Base-by-base conservation (phyloP, 1,284 basidiomycete species). In the Trichosporon asahii region DNA sequence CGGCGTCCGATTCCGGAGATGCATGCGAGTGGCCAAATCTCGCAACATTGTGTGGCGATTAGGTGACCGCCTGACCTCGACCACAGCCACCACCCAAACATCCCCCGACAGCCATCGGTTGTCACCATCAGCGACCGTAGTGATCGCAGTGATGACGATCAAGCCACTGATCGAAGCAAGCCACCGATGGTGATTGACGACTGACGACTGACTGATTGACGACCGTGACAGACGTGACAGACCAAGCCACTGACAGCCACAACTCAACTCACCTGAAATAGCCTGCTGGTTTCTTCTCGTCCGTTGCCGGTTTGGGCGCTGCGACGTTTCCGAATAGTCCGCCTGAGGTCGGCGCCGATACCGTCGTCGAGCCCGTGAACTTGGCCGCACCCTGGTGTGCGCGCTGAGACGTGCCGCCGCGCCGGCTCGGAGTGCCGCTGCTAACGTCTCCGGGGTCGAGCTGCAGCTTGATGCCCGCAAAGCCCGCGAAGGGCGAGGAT, bases 261-360 rank as follows among this genome's bases (percentile, higher is more conserved):
- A 37, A 53, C 14, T 6, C 14, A 37, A 70, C 77, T 74, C 68
- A 78, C 77, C 76, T 76, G 57, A 79, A 76, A 61, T 77, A 79
- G 15, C 76, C 77, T 33, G 61, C 33, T 3, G 73, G 68, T 46
- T 49, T 66, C 63, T 68, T 64, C 4, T 66, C 40, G 12, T 66
- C 66, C 5, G 65, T 71, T 15, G 61, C 65, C 15, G 31, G 49
- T 57, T 57, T 33, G 3, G 37, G 65, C 40, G 64, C 65, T 18
- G 70, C 69, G 25, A 71, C 68, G 57, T 65, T 44, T 53, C 67
- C 74, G 68, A 72, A 73, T 53, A 74, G 44, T 5, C 60, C 60
- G 8, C 70, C 66, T 15, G 63, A 6, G 12, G 29, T 21, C 31
- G 49, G 29, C 14, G 65, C 29, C 1, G 67, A 33, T 2, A 53